phyloP scores from a whole-genome alignment of 257 asterid species.

The Thymus mandschuricus region DNA sequence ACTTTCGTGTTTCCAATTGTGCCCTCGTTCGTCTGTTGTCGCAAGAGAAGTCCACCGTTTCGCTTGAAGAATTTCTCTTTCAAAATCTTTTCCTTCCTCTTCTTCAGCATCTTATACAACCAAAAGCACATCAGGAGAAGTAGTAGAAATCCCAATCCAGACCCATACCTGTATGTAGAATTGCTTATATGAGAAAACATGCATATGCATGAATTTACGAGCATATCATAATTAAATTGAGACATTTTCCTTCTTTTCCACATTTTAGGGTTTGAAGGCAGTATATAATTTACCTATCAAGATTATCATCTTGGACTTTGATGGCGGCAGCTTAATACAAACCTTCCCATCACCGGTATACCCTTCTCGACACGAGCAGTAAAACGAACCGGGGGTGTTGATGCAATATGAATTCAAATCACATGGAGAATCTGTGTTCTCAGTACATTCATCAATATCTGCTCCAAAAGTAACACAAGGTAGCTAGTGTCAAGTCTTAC shows the following conservation, averaged over 20 bases:
- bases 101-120: neutral
- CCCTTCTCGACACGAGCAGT: neutral
- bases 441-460: constrained; percentile 16
- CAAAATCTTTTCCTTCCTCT: neutral
- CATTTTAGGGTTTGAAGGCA: too few species aligned
- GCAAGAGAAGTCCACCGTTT: constrained; percentile 16
- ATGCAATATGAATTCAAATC: neutral
- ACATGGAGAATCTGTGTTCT: neutral
- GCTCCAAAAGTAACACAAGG: neutral
- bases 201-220: too few species aligned
- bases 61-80: constrained; percentile 19
- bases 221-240: too few species aligned
- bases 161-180: neutral
- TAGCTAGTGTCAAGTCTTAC: too few species aligned
- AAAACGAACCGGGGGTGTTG: neutral
- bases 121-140: neutral
- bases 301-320: neutral
- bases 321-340: neutral
- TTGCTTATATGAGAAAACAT: neutral
- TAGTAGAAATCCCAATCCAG: constrained; percentile 2
- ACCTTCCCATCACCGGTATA: neutral
- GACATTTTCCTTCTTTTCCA: too few species aligned
- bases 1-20: constrained; percentile 13
- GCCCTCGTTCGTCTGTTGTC: neutral
- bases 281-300: neutral